Percentiles rank a stretch among this genome's conserved stretches.
Evolutionary conservation across 2,329 filamentous ascomycete species (phyloP).

Genomic region (Cladosporium cucumerinum): DNA sequence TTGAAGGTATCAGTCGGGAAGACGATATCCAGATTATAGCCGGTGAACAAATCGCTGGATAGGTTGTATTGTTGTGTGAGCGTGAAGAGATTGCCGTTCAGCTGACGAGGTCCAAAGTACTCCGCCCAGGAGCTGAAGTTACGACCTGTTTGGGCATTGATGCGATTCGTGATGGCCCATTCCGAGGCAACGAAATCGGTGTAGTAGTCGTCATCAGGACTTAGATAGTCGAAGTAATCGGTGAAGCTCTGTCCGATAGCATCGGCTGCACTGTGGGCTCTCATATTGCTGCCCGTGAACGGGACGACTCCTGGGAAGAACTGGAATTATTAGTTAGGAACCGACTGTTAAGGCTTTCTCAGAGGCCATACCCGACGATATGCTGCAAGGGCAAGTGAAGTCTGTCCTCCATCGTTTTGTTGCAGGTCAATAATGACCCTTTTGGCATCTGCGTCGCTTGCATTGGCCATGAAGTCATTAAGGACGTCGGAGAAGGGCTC

Average conservation of each 20-base stretch:
- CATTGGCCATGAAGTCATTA: slow-evolving; percentile 29
- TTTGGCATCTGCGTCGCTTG: slow-evolving; percentile 48
- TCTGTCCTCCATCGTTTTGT: slow-evolving; percentile 57
- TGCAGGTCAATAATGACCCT: slow-evolving; percentile 64
- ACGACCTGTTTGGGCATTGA: slow-evolving; percentile 23
- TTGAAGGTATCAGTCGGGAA: slow-evolving; percentile 27
- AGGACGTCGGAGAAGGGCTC: slow-evolving; percentile 17
- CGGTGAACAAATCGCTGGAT: slow-evolving; percentile 41
- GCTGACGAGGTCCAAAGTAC: slow-evolving; percentile 29
- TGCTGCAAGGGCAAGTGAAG: slow-evolving; percentile 17
- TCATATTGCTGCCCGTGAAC: slow-evolving; percentile 22
- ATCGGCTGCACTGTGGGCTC: slow-evolving; percentile 42
- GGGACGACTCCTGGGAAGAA: slow-evolving; percentile 46
- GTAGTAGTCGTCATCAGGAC: slow-evolving; percentile 39
- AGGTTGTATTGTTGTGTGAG: slow-evolving; percentile 37
- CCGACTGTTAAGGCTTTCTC: background rate
- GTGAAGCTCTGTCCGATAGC: slow-evolving; percentile 42
- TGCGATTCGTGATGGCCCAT: slow-evolving; percentile 24
- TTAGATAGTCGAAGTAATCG: slow-evolving; percentile 19
- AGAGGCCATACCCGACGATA: slow-evolving; percentile 33
- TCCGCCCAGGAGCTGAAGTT: slow-evolving; percentile 31
- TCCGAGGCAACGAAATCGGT: slow-evolving; percentile 38
- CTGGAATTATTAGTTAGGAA: slow-evolving; percentile 46
- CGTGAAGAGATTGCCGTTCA: slow-evolving; percentile 41
- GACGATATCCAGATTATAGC: slow-evolving; percentile 19